Evolutionary conservation across 495 filamentous ascomycete species (phyloP).

Genomic region (Neurospora sp.): DNA sequence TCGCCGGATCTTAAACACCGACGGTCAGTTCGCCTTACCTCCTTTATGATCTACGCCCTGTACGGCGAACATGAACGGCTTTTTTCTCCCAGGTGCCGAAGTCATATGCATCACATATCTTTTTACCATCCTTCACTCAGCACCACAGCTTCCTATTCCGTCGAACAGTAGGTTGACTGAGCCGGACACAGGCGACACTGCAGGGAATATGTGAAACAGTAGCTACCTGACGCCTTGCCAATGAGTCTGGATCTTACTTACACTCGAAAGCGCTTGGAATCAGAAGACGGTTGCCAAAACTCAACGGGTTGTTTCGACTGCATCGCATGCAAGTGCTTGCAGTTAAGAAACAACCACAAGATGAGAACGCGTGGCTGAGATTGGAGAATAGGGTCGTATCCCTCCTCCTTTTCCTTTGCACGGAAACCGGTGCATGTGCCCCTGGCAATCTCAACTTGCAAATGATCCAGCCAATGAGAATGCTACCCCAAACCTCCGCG

Average conservation of each 20-base stretch:
- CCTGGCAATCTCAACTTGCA: background rate
- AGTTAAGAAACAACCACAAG: background rate
- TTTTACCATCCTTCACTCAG: background rate
- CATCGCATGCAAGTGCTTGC: background rate
- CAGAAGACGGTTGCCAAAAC: background rate
- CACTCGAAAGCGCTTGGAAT: background rate
- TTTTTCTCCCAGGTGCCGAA: background rate
- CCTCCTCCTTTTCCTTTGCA: background rate
- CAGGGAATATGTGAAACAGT: background rate
- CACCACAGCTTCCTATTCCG: background rate
- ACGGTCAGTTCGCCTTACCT: background rate
- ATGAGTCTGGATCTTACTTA: background rate
- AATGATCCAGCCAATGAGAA: background rate
- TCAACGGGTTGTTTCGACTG: background rate
- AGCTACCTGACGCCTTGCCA: background rate
- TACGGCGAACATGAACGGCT: background rate
- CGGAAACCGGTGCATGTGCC: background rate
- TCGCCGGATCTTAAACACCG: background rate
- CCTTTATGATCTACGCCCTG: background rate
- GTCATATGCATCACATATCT: background rate
- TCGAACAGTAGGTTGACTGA: background rate
- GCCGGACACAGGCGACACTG: background rate
- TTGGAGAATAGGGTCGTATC: background rate
- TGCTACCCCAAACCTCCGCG: background rate
- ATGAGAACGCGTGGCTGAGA: background rate